A percentile compares a stretch with the other conserved stretches of the same genome.
Conservation (phyloP, 129 eudicot species). For the Saposhnikovia divaricata region DNA sequence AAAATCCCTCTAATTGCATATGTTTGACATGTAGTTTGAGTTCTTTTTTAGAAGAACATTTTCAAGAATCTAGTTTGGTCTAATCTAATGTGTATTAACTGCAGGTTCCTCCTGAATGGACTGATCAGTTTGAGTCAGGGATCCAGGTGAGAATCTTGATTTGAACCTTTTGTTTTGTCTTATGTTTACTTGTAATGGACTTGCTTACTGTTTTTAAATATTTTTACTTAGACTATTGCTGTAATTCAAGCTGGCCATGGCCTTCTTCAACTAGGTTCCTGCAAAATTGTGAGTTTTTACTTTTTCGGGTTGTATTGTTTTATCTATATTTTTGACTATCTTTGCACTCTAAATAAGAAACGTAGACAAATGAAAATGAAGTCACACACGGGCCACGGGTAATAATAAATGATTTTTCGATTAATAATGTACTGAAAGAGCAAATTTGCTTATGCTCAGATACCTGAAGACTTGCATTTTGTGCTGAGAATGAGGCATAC, state of each 20-base stretch:
- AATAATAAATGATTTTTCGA: background rate
- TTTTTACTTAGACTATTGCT: constrained; percentile 68
- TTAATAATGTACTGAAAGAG: background rate
- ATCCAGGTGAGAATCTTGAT: constrained; percentile 58
- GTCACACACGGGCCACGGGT: background rate
- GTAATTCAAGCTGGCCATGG: constrained; percentile 99
- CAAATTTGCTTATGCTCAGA: constrained; percentile 28
- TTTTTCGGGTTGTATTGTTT: background rate
- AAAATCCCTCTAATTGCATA: background rate
- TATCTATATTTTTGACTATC: background rate
- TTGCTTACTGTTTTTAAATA: background rate
- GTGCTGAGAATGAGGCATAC: constrained; percentile 98
- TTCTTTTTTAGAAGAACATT: background rate
- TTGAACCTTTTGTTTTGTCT: constrained; percentile 7
- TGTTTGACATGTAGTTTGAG: background rate
- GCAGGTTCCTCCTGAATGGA: constrained; percentile 96
- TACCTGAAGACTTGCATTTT: constrained; percentile 93
- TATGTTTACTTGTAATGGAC: background rate
- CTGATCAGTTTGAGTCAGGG: constrained; percentile 95
- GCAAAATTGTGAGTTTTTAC: constrained; percentile 83
- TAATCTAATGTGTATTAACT: constrained; percentile 12
- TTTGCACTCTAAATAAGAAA: background rate
- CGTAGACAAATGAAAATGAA: background rate
- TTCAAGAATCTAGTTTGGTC: constrained; percentile 1
- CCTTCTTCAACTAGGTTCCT: constrained; percentile 92